Evolutionary conservation across 2,329 filamentous ascomycete species (phyloP).

Genomic region (Pyrenophora teres): DNA sequence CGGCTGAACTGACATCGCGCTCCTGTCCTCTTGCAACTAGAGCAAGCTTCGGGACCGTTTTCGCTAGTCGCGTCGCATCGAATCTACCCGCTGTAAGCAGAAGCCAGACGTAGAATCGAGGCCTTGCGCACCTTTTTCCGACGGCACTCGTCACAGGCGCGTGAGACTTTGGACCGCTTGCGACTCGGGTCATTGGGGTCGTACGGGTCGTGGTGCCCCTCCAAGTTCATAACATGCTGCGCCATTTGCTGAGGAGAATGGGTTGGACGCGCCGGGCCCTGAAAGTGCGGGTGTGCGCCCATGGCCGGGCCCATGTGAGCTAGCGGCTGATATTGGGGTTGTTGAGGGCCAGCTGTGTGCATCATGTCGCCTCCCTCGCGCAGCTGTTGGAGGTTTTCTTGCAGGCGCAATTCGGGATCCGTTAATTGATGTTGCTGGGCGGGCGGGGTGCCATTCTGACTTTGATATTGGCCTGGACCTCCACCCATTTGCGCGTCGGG

Average conservation of each 20-base stretch:
- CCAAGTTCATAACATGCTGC: conserved; percentile 46
- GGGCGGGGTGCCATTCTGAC: conserved; percentile 44
- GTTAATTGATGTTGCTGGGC: conserved; percentile 39
- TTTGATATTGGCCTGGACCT: conserved; percentile 40
- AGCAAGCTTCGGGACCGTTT: conserved; percentile 48
- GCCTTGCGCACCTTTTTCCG: conserved; percentile 46
- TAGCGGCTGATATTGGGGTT: conserved; percentile 36
- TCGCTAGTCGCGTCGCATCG: conserved; percentile 49
- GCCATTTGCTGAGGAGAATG: conserved; percentile 49
- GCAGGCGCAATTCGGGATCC: conserved; percentile 41
- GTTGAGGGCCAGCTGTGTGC: conserved; percentile 32
- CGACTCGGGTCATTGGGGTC: conserved; percentile 44
- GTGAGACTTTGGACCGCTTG: conserved; percentile 49
- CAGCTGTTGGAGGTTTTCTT: conserved; percentile 44
- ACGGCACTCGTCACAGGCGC: conserved; percentile 50
- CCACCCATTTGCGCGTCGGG: conserved; percentile 42
- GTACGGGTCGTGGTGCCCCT: conserved; percentile 42
- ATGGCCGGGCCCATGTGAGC: conserved; percentile 34
- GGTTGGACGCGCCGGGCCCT: conserved; percentile 41
- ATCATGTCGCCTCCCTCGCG: conserved; percentile 40
- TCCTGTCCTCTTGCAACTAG: conserved; percentile 48
- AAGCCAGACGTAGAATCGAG: not conserved
- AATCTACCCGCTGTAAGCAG: conserved; percentile 38
- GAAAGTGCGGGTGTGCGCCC: conserved; percentile 43
- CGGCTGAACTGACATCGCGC: conserved; percentile 49